Evolutionary conservation across 768 basidiomycete species (phyloP).

Genomic region (Chalciporus sphaerocephalus): DNA sequence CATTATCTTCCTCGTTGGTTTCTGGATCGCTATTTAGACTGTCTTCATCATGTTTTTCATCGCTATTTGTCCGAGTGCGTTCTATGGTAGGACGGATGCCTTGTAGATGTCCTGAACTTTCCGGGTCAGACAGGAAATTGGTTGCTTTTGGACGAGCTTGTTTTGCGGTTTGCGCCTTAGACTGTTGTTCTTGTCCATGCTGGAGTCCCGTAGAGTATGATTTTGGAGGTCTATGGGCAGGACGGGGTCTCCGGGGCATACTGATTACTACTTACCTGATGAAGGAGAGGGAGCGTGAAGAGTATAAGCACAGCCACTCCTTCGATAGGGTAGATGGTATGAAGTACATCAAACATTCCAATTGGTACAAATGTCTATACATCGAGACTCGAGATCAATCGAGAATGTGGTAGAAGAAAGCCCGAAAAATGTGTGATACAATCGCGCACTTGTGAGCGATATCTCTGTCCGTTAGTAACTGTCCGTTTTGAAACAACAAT

Average conservation of each 20-base stretch:
- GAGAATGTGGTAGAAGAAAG: not conserved
- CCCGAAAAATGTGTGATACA: too few species aligned
- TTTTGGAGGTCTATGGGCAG: conserved; percentile 1
- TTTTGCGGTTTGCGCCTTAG: conserved; percentile 6
- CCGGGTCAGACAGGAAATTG: conserved; percentile 15
- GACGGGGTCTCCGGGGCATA: conserved; percentile 13
- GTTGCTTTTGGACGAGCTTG: conserved; percentile 16
- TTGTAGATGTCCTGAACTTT: not conserved
- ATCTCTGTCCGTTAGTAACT: not conserved
- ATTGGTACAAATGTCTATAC: too few species aligned
- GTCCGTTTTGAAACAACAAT: not conserved
- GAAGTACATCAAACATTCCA: too few species aligned
- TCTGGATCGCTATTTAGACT: conserved; percentile 29
- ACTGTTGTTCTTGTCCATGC: not conserved
- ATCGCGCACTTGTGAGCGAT: not conserved
- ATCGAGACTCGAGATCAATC: not conserved
- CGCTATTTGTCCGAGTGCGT: not conserved
- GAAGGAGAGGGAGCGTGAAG: not conserved
- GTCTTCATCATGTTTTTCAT: conserved; percentile 20
- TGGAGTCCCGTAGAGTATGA: not conserved
- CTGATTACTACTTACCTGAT: not conserved
- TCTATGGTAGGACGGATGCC: not conserved
- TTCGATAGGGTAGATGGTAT: not conserved
- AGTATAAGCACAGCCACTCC: not conserved
- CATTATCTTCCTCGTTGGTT: conserved; percentile 6